Base-by-base conservation (phyloP, 305 asterid genomes). In the Nicotiana rustica region DNA sequence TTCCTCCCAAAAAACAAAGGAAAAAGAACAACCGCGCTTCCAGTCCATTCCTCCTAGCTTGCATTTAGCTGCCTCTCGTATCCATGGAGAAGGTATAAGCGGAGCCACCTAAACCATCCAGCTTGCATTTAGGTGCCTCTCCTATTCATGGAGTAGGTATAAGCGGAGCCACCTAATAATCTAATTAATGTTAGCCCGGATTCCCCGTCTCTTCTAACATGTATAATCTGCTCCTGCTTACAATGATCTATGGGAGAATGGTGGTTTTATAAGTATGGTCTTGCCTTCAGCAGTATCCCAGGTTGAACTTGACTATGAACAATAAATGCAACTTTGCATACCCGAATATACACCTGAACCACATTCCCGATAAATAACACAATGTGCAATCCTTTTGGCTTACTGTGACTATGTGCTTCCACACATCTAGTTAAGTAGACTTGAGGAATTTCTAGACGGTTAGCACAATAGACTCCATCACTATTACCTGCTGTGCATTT, bases 291-390 rank as follows among this genome's bases (percentile, higher is more conserved):
- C 67, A 18, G 67, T 59, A 49, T 15, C 31, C 80, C 66, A 55
- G 66, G 56, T 55, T 76, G 80, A 76, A 76, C 49, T 4, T 76
- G 66, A 76, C 56, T 76, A 64, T 41, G 10, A 41, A 76, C 25
- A 15, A 10, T 31, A 76, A 29, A 76, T 55, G 61, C 49, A 52
- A 52, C 80, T 76, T 41, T 76, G 4, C 10, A 2, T 29, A 33
- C 80, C 65, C 19, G 8, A 75, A 52, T 75, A 75, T 49, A 75
- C 80, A 49, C 47, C 80, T 29, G 66, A 75, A 73, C 79, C 64
- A 73, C 25, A 73, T 73, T 73, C 79, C 29, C 47, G 0, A 76
- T 55, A 29, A 76, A 55, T 55, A 52, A 76, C 47, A 31, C 6
- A 76, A 25, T 76, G 66, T 76, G 10, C 66, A 73, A 49, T 76